A percentile compares a stretch with the other conserved stretches of the same genome.
These are phyloP conservation scores for Croton setiger DNA, from an alignment of 441 rosid species.

Conservation along the genomic window DNA sequence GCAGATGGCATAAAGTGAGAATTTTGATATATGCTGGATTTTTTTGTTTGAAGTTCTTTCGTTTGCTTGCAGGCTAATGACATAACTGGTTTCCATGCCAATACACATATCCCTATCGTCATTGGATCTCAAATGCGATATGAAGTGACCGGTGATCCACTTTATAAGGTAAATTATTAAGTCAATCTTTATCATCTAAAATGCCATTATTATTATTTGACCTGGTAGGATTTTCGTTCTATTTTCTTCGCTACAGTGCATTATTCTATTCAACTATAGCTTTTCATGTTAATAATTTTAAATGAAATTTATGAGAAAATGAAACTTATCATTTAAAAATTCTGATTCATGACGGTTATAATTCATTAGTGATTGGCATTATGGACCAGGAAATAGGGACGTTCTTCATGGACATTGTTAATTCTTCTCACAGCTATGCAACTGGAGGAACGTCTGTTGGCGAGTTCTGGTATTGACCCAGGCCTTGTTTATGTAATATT, in stretches of 20 bases:
- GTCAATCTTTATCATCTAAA: background rate
- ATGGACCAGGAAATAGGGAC: slow-evolving; percentile 58
- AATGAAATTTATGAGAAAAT: background rate
- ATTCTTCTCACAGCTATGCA: slow-evolving; percentile 83
- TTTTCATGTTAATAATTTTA: background rate
- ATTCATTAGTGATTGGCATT: background rate
- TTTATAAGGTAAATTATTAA: slow-evolving; percentile 94
- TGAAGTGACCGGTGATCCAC: slow-evolving; percentile 83
- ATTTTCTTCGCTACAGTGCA: background rate
- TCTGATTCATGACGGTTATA: background rate
- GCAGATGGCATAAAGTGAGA: slow-evolving; percentile 12
- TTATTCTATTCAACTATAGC: background rate
- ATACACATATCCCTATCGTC: slow-evolving; percentile 86
- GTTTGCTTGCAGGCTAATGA: slow-evolving; percentile 66
- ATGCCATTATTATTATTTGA: background rate
- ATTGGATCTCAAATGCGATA: slow-evolving; percentile 88
- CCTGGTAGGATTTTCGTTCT: too few relatives aligned
- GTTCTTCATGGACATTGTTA: slow-evolving; percentile 83
- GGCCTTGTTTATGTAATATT: background rate
- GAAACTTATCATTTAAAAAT: background rate
- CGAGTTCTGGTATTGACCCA: slow-evolving; percentile 72
- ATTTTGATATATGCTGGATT: slow-evolving; percentile 6
- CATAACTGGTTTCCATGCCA: slow-evolving; percentile 84
- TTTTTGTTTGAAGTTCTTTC: slow-evolving; percentile 6
- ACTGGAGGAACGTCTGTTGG: slow-evolving; percentile 81